A percentile compares a stretch with the other conserved stretches of the same genome.
Evolutionary conservation across 2,329 filamentous ascomycete genomes (phyloP).

Genomic region (Pseudocercospora ulei): DNA sequence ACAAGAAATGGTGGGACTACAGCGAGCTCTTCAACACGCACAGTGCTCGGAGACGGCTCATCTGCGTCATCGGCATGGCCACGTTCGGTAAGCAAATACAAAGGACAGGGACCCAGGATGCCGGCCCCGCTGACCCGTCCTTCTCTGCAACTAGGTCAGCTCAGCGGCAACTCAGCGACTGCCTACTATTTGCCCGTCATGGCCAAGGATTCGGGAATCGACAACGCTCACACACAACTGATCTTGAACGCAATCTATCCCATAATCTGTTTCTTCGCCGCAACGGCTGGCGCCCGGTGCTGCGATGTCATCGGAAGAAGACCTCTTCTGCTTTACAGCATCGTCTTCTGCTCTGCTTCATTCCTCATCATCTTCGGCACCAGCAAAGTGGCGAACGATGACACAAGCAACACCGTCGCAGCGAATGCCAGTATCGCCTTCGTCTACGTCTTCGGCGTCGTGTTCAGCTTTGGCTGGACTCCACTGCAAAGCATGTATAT

Average conservation of each 20-base stretch:
- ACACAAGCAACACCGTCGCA: conserved; percentile 22
- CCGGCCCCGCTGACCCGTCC: too few relatives aligned
- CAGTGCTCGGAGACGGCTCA: conserved; percentile 43
- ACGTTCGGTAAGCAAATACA: too few relatives aligned
- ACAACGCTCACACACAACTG: conserved; percentile 32
- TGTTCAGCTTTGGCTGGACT: conserved; percentile 36
- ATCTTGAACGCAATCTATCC: conserved; percentile 37
- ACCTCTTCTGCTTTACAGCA: conserved; percentile 32
- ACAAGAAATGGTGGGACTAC: conserved; percentile 43
- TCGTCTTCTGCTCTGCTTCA: conserved; percentile 34
- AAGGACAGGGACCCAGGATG: too few relatives aligned
- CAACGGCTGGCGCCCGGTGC: conserved; percentile 17
- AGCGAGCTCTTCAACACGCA: conserved; percentile 43
- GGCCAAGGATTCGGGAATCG: conserved; percentile 34
- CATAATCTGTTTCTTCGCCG: conserved; percentile 19
- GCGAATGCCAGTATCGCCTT: conserved; percentile 34
- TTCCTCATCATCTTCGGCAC: conserved; percentile 31
- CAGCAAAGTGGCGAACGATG: conserved; percentile 27
- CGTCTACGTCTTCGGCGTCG: conserved; percentile 36
- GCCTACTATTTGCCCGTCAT: conserved; percentile 31
- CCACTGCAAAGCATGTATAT: conserved; percentile 35
- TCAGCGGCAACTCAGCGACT: conserved; percentile 35
- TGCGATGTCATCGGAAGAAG: conserved; percentile 19
- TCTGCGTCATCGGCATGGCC: conserved; percentile 35
- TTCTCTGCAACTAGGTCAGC: too few relatives aligned